These are phyloP conservation scores for Kernera saxatilis DNA, from an alignment of 345 rosid genomes.

Conservation along the genomic window DNA sequence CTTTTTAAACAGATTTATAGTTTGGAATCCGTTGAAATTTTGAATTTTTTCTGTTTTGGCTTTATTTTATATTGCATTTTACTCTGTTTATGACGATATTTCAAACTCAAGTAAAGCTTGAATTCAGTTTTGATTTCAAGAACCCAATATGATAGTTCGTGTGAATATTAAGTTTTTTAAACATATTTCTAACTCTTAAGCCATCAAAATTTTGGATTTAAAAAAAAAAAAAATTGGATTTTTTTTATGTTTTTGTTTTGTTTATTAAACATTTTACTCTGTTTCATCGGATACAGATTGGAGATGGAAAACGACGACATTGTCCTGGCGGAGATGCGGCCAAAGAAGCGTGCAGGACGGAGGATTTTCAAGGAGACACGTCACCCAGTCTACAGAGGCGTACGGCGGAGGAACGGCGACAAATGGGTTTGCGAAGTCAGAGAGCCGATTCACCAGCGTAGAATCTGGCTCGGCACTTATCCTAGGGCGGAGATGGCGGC, in stretches of 20 bases:
- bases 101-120: neutral
- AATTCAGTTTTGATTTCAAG: neutral
- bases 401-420: conserved; percentile 40
- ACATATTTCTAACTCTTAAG: neutral
- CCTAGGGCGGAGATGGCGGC: conserved; percentile 73
- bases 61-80: neutral
- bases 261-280: neutral
- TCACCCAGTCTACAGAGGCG: conserved; percentile 62
- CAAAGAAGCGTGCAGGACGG: conserved; percentile 59
- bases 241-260: neutral
- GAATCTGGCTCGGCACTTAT: conserved; percentile 73
- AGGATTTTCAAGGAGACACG: conserved; percentile 55
- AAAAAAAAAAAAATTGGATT: neutral
- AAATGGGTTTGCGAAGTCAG: conserved; percentile 76
- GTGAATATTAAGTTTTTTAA: neutral
- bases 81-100: neutral
- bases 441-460: conserved; percentile 46
- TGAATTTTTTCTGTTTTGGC: neutral
- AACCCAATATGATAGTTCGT: no score
- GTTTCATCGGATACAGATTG: neutral
- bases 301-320: conserved; percentile 23
- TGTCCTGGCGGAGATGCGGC: conserved; percentile 37
- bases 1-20: no score
- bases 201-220: neutral
- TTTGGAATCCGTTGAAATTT: neutral